Evolutionary conservation across 2,329 filamentous ascomycete genomes (phyloP).

Genomic region (Tolypocladium album): DNA sequence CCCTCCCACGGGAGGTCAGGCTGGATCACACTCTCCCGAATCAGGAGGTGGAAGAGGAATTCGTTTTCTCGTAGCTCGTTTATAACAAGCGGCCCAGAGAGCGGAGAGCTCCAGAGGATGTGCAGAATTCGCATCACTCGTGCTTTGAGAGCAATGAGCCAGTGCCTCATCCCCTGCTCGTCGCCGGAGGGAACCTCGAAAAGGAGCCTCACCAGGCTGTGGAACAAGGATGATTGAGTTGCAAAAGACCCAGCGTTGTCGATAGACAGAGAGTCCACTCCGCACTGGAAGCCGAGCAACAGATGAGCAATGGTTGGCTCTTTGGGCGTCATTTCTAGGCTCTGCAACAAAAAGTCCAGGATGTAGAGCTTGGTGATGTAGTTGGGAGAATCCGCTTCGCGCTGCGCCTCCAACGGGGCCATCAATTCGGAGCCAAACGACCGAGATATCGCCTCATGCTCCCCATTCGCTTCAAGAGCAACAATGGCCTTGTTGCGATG

Average conservation of each 20-base stretch:
- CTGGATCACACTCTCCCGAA: slow-evolving; percentile 60
- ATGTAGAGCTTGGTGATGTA: slow-evolving; percentile 79
- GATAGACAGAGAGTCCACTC: slow-evolving; percentile 57
- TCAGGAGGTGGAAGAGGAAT: slow-evolving; percentile 67
- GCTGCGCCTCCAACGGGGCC: slow-evolving; percentile 60
- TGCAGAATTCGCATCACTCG: slow-evolving; percentile 64
- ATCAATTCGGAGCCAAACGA: slow-evolving; percentile 61
- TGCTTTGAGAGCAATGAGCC: slow-evolving; percentile 59
- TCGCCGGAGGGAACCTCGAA: slow-evolving; percentile 57
- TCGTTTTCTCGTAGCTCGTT: slow-evolving; percentile 70
- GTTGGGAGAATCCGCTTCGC: slow-evolving; percentile 55
- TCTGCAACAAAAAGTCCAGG: slow-evolving; percentile 75
- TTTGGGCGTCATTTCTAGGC: slow-evolving; percentile 62
- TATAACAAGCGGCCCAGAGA: slow-evolving; percentile 67
- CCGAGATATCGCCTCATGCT: slow-evolving; percentile 68
- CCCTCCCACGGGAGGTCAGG: slow-evolving; percentile 66
- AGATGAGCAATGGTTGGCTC: slow-evolving; percentile 84
- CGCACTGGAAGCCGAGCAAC: slow-evolving; percentile 77
- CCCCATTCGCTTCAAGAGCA: slow-evolving; percentile 72
- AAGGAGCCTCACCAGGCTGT: slow-evolving; percentile 64
- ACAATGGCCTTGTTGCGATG: slow-evolving; percentile 78
- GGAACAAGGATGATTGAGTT: slow-evolving; percentile 66
- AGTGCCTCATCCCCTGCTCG: slow-evolving; percentile 50
- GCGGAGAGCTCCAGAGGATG: slow-evolving; percentile 70
- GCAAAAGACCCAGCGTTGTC: slow-evolving; percentile 61